Conservation (phyloP, 1,284 basidiomycete genomes). For the Coniferiporia sulphurascens region DNA sequence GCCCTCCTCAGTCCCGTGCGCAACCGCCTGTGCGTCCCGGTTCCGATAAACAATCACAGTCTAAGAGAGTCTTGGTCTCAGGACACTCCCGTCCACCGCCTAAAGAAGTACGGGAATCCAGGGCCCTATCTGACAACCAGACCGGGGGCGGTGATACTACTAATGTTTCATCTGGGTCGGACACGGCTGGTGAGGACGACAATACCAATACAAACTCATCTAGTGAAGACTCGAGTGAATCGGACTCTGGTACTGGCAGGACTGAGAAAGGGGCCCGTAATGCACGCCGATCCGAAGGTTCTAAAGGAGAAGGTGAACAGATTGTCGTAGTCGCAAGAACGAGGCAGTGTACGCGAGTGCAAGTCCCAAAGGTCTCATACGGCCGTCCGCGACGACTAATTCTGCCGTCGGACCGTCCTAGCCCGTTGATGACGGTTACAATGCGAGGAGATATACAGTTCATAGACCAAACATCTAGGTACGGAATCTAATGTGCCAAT, state of each 20-base stretch:
- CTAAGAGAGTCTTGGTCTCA: not conserved
- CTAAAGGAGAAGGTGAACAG: not conserved
- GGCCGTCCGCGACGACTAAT: constrained; percentile 41
- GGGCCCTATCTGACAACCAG: not conserved
- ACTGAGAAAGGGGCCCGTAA: not conserved
- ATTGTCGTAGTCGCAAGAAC: not conserved
- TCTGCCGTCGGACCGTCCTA: constrained; percentile 28
- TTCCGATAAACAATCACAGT: too few species aligned
- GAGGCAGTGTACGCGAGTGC: not conserved
- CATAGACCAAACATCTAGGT: constrained; percentile 34
- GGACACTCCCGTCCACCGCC: not conserved
- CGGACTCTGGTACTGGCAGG: not conserved
- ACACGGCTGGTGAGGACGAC: not conserved
- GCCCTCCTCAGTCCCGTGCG: not conserved
- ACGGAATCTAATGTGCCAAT: constrained; percentile 17
- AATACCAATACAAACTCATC: not conserved
- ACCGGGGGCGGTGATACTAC: not conserved
- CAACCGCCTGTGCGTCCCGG: too few species aligned
- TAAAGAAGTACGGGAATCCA: not conserved
- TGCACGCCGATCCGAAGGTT: not conserved
- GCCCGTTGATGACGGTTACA: constrained; percentile 41
- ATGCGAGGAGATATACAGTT: constrained; percentile 50
- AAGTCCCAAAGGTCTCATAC: constrained; percentile 35
- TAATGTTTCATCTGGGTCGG: not conserved
- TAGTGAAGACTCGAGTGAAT: not conserved